Base-by-base conservation (phyloP, 1,284 basidiomycete genomes). In the Trametes pubescens region DNA sequence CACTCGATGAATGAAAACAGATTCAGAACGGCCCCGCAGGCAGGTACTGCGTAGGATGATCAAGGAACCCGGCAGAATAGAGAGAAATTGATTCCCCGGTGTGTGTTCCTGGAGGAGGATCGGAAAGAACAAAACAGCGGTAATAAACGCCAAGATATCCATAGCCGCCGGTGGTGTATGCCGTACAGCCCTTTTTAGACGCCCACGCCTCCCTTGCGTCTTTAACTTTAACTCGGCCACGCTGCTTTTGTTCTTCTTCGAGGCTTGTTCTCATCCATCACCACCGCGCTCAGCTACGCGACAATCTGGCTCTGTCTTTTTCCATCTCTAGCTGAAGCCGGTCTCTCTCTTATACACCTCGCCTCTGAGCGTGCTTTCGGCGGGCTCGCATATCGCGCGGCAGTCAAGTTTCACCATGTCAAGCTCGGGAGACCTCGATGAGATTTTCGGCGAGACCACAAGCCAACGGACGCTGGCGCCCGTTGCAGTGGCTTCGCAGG, bases 401-500 rank as follows among this genome's bases (percentile, higher is more conserved):
- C 18, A 40, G 37, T 53, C 51, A 51, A 44, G 51, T 37, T 21
- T 24, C 29, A 40, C 37, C 61, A 71, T 71, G 70, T 65, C 70
- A 13, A 58, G 65, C 57, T 43, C 66, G 35, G 73, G 66, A 61
- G 58, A 67, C 49, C 51, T 75, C 47, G 70, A 67, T 53, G 67
- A 74, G 52, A 66, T 76, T 35, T 70, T 76, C 61, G 69, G 72
- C 65, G 71, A 77, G 58, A 74, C 70, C 59, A 60, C 73, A 26
- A 72, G 72, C 61, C 73, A 74, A 70, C 78, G 80, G 77, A 74
- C 77, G 75, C 78, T 91, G 84, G 87, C 86, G 83, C 92, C 93
- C 79, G 84, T 84, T 65, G 93, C 94, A 62, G 94, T 97, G 26
- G 90, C 85, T 63, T 90, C 89, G 22, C 95, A 98, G 79, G 84